Evolutionary conservation across 257 asterid species (phyloP).

Genomic region (Nicotiana otophora): DNA sequence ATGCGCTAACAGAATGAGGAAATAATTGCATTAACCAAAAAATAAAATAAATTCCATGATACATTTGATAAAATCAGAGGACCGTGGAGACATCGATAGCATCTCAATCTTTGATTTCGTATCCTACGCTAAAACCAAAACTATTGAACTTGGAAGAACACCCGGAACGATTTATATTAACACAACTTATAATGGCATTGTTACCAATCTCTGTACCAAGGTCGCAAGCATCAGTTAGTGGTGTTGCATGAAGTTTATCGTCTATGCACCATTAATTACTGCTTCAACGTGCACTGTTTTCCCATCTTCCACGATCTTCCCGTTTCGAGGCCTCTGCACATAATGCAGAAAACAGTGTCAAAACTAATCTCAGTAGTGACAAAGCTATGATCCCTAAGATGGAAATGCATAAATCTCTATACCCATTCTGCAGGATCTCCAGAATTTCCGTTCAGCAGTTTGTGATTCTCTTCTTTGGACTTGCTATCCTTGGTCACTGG

Average conservation of each 20-base stretch:
- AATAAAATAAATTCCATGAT: conserved; percentile 29
- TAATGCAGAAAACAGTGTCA: conserved; percentile 6
- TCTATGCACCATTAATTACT: conserved; percentile 56
- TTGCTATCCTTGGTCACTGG: conserved; percentile 68
- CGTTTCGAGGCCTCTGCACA: conserved; percentile 82
- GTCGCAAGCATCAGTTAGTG: background rate
- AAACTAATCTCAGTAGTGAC: background rate
- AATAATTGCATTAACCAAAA: conserved; percentile 21
- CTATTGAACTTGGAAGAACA: conserved; percentile 12
- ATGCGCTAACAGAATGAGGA: background rate
- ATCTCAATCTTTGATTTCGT: conserved; percentile 16
- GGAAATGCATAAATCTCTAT: conserved; percentile 8
- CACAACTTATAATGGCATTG: background rate
- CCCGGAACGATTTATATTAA: background rate
- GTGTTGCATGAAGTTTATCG: background rate
- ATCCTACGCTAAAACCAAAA: conserved; percentile 25
- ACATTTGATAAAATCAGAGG: conserved; percentile 18
- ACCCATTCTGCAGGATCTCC: conserved; percentile 82
- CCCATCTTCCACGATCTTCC: conserved; percentile 83
- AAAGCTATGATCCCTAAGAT: background rate
- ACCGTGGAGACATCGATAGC: conserved; percentile 6
- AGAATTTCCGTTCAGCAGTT: conserved; percentile 67
- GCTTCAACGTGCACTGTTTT: conserved; percentile 68
- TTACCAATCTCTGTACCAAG: background rate
- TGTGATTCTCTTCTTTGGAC: conserved; percentile 74